Evolutionary conservation across 1,139 yeast species (phyloP), one percentile per base, ranked within the genome.

Genomic region (Pichia sp.): DNA sequence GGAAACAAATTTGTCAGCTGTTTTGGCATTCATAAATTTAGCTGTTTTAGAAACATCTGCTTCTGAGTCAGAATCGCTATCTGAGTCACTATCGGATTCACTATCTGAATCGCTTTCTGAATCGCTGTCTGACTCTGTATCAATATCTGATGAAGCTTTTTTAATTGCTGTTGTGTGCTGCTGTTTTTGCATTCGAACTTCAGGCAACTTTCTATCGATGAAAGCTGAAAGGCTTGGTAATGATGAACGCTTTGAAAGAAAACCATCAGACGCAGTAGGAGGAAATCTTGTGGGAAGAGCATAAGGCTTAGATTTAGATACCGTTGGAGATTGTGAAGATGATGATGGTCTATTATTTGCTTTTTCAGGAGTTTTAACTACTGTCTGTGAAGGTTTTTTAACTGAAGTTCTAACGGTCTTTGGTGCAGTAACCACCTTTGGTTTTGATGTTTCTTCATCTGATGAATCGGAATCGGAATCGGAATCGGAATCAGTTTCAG

Each of bases 121-220:
- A 25, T 58, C 61, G 5, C 51, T 42, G 32, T 53, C 52, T 11
- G 62, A 55, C 10, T 55, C 58, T 11, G 61, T 55, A 35, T 51
- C 62, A n/a, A n/a, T 26, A 10, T 36, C 30, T 2, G 39, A 36
- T 30, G 57, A 49, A 3, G 62, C 58, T 10, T 53, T 27, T 34
- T 10, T 38, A 11, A 27, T 43, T 29, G 28, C 44, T 33, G 34
- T 47, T 47, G 3, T 53, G 35, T 47, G 30, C 40, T 43, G 36
- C 5, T 29, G 36, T 26, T 43, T 46, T 35, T 43, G 47, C 27
- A 79, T 83, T 51, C 68, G 72, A 1, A 80, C 85, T 27, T 78
- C 83, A 2, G 86, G 86, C 26, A 80, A 73, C 3, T 84, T 86
- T 50, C 79, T 68, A 29, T 71, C 67, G 1, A 74, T 81, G 47